Evolutionary conservation across 208 protist genomes (phyloP).

Genomic region (Wallacemonas rigidus): DNA sequence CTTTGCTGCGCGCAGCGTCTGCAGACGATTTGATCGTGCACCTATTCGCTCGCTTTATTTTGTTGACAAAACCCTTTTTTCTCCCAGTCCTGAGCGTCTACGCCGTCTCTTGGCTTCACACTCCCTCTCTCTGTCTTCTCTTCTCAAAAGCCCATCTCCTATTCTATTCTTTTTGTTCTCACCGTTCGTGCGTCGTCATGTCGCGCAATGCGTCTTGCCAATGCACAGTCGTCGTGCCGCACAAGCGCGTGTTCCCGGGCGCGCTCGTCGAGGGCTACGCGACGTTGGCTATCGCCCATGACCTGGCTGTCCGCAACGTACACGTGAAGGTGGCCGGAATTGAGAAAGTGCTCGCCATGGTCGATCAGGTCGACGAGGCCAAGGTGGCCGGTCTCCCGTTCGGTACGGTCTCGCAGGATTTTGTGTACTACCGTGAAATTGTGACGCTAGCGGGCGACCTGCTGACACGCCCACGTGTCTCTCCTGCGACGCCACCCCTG

Average conservation of each 20-base stretch:
- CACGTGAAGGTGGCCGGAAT: slow-evolving; percentile 36
- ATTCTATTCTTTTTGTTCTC: not conserved
- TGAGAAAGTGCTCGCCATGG: slow-evolving; percentile 28
- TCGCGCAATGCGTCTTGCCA: slow-evolving; percentile 4
- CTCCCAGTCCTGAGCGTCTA: too few species aligned
- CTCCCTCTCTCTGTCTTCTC: not conserved
- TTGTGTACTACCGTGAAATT: slow-evolving; percentile 38
- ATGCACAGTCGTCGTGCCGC: slow-evolving; percentile 16
- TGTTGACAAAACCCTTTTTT: too few species aligned
- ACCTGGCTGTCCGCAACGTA: slow-evolving; percentile 21
- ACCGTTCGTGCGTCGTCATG: not conserved
- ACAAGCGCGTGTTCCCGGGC: slow-evolving; percentile 25
- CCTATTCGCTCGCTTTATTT: too few species aligned
- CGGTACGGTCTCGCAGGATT: slow-evolving; percentile 36
- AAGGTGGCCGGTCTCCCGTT: slow-evolving; percentile 23
- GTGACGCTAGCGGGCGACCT: slow-evolving; percentile 27
- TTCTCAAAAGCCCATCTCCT: not conserved
- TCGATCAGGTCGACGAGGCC: slow-evolving; percentile 30
- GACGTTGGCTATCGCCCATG: not conserved
- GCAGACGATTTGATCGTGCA: too few species aligned
- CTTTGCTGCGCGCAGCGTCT: too few species aligned
- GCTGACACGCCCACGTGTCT: slow-evolving; percentile 14
- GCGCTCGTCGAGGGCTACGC: slow-evolving; percentile 26
- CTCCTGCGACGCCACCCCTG: not conserved
- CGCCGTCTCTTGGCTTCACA: not conserved